Conservation (phyloP, 768 basidiomycete species). For the Agrocybe pediades region DNA sequence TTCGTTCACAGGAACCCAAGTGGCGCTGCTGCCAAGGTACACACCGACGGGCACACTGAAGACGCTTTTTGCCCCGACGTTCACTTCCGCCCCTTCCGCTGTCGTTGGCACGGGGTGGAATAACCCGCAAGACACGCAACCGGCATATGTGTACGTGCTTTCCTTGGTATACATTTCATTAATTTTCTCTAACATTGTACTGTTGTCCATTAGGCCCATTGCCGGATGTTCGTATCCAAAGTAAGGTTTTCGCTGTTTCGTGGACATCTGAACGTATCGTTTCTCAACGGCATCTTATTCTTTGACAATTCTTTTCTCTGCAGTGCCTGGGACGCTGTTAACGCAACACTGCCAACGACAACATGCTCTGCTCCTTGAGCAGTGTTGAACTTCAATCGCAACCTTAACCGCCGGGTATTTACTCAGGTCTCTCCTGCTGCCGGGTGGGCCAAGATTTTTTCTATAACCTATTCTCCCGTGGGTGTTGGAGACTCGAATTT, state of each 20-base stretch:
- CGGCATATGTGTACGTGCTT: slow-evolving; percentile 51
- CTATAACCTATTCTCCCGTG: neutral
- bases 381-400: neutral
- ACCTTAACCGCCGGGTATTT: neutral
- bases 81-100: slow-evolving; percentile 54
- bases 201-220: slow-evolving; percentile 37
- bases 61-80: slow-evolving; percentile 64
- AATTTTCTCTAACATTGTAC: slow-evolving; percentile 3
- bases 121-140: slow-evolving; percentile 62
- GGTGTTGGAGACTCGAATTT: neutral
- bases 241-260: slow-evolving; percentile 29
- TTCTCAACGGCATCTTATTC: neutral
- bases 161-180: slow-evolving; percentile 1
- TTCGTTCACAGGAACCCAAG: slow-evolving; percentile 51
- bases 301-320: slow-evolving; percentile 5
- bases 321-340: slow-evolving; percentile 62
- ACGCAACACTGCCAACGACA: slow-evolving; percentile 46
- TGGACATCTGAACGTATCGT: too few relatives aligned
- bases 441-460: neutral
- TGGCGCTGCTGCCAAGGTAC: slow-evolving; percentile 64
- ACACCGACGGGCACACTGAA: slow-evolving; percentile 68
- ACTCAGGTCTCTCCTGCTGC: neutral
- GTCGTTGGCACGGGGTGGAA: slow-evolving; percentile 76
- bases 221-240: slow-evolving; percentile 67
- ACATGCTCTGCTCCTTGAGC: slow-evolving; percentile 36